A percentile compares a stretch with the other conserved stretches of the same genome.
phyloP scores from a whole-genome alignment of 192 early-diverging fungal species.

The Rhizophagus sp. region DNA sequence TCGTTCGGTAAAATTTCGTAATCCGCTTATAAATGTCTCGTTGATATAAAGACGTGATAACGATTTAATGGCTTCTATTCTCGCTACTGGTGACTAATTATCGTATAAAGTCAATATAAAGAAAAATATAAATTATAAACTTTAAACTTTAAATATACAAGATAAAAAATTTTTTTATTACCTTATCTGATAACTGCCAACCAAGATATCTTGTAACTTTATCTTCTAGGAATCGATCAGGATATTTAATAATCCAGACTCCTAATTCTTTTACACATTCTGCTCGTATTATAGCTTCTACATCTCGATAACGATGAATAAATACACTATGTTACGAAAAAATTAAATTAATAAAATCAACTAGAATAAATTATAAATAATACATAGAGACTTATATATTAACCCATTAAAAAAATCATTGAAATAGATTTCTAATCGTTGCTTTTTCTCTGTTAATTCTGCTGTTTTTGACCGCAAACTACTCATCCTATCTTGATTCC shows the following conservation, averaged over 20 bases:
- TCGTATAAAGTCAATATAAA: too few relatives aligned
- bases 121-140: not conserved
- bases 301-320: conserved; percentile 88
- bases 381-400: not conserved
- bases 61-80: conserved; percentile 70
- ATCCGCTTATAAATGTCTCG: conserved; percentile 54
- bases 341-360: not conserved
- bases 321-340: conserved; percentile 66
- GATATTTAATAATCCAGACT: conserved; percentile 71
- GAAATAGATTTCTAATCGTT: conserved; percentile 59
- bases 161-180: conserved; percentile 13
- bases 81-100: conserved; percentile 52
- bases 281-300: conserved; percentile 76
- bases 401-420: conserved; percentile 79
- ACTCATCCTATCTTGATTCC: conserved; percentile 33
- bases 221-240: conserved; percentile 71
- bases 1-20: conserved; percentile 65
- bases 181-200: conserved; percentile 85
- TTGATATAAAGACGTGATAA: conserved; percentile 59
- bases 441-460: conserved; percentile 56
- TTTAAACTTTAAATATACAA: not conserved
- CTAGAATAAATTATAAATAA: too few relatives aligned
- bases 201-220: conserved; percentile 82
- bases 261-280: conserved; percentile 86
- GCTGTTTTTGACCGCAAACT: conserved; percentile 45